These are phyloP conservation scores for Paraurostyla sp. DNA, from an alignment of 73 alveolate genomes.

Conservation along the genomic window DNA sequence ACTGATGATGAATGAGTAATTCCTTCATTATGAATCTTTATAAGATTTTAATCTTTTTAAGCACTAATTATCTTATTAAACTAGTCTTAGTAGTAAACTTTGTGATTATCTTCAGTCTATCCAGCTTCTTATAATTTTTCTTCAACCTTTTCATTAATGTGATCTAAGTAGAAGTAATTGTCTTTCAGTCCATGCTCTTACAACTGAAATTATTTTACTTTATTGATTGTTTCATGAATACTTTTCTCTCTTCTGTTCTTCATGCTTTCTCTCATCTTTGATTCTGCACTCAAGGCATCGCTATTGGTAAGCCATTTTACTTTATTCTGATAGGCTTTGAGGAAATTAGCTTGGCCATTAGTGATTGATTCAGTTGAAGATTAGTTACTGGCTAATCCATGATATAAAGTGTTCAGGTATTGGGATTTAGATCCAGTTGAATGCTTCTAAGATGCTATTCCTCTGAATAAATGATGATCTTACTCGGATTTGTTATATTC, in stretches of 20 bases:
- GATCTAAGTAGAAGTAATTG: conserved; percentile 3
- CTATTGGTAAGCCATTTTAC: conserved; percentile 7
- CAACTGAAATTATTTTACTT: conserved; percentile 6
- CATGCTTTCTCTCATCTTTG: neutral
- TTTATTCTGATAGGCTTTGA: conserved; percentile 15
- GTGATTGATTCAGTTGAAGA: neutral
- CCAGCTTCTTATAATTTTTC: neutral
- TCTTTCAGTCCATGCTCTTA: conserved; percentile 14
- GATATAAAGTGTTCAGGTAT: neutral
- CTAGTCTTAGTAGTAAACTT: neutral
- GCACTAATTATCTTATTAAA: neutral
- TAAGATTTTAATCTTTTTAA: neutral
- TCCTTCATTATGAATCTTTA: neutral
- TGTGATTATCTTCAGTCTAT: neutral
- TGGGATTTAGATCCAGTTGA: conserved; percentile 11
- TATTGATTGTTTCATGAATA: neutral
- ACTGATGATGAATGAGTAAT: neutral
- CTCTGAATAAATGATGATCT: no score
- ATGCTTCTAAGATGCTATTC: no score
- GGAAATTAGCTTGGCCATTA: conserved; percentile 4
- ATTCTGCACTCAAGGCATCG: neutral
- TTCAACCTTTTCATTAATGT: neutral
- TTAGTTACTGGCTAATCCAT: neutral
- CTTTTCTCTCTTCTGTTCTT: neutral
- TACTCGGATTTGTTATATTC: no score